Evolutionary conservation across 768 basidiomycete species (phyloP), one percentile per base, ranked within the genome.

Genomic region (Lenzites betulinus): DNA sequence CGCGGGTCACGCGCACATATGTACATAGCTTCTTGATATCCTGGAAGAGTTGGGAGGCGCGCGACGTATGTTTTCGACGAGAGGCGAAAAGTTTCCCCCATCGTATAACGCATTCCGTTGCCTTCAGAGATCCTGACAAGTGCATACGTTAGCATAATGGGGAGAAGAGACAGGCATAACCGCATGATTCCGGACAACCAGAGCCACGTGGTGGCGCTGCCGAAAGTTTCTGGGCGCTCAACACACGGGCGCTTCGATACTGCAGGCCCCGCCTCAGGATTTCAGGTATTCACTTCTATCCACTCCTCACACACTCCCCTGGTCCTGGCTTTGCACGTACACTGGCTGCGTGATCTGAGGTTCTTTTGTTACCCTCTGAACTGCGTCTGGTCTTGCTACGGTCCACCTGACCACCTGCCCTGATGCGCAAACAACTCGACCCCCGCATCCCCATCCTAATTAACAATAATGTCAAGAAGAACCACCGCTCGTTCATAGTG

Each of bases 401-500:
- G 11, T 15, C 11, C 3, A 39, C 6, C 15, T 39, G 13, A 39
- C 38, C 7, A 39, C 38, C 38, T 18, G 4, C 15, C 11, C 38
- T 16, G 38, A 93, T 93, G 91, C 83, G 90, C 53, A 92, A 93
- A 74, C 90, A 92, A 69, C 85, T 97, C 57, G 96, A 98, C 74
- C 89, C 90, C 50, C 90, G 96, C 41, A 93, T 98, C 63, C 93
- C 93, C 18, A 89, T 88, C 52, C 85, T 98, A 56, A 94, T 98
- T 72, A 87, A 84, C 66, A 96, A 96, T 73, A 93, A 93, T 83
- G 95, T 97, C 72, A 89, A 92, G 74, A 83, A 87, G 66, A 94
- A 95, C 66, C 90, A 98, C 66, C 81, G 97, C 38, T 95, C 92
- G 1, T 98, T 99, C 80, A 90, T 98, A 73, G 92, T 98, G 38